A percentile compares a stretch with the other conserved stretches of the same genome.
Evolutionary conservation across 176 grass and related monocot genomes (phyloP).

Genomic region (Triticum aestivum): IWGSC_CS_RefSeq_v2.1 NC_057811.1:3653743-3654242

Average conservation of each 20-base stretch:
- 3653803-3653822: not conserved
- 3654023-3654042: not conserved
- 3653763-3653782: conserved; percentile 2
- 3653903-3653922: not conserved
- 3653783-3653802: not conserved
- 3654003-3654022: conserved; percentile 32
- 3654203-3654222: conserved; percentile 37
- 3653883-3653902: not conserved
- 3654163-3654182: conserved; percentile 6
- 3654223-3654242: conserved; percentile 25
- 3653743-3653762: not conserved
- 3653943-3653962: not conserved
- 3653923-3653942: not conserved
- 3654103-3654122: conserved; percentile 33
- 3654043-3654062: conserved; percentile 16
- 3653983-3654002: conserved; percentile 14
- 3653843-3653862: too few relatives aligned
- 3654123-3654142: conserved; percentile 32
- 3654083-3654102: not conserved
- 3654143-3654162: conserved; percentile 35
- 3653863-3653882: not conserved
- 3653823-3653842: not conserved
- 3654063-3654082: conserved; percentile 13
- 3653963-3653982: conserved; percentile 29
- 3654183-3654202: conserved; percentile 9